Percentiles rank a stretch among this genome's conserved stretches.
Conservation (phyloP, 176 grass and related monocot species). For the Eragrostis curvula region DNA sequence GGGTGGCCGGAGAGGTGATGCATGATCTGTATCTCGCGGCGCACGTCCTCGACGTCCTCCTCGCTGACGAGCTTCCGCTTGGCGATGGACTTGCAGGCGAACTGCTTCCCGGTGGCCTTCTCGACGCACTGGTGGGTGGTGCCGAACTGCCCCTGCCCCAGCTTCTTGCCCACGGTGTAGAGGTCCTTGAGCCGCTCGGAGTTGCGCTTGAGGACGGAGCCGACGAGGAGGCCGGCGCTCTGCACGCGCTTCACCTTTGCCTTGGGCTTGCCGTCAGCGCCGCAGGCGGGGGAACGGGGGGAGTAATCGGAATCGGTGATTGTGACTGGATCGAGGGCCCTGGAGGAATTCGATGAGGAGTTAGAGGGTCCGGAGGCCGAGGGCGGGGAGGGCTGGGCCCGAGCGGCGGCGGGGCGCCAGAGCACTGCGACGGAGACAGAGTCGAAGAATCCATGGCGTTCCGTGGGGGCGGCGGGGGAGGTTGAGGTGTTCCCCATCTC, state of each 20-base stretch:
- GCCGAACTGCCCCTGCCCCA: conserved; percentile 77
- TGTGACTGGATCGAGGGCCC: conserved; percentile 43
- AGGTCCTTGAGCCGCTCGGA: conserved; percentile 66
- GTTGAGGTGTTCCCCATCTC: conserved; percentile 65
- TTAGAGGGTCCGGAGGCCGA: conserved; percentile 8
- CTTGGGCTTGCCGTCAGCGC: conserved; percentile 31
- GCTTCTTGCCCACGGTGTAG: conserved; percentile 60
- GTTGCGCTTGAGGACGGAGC: conserved; percentile 59
- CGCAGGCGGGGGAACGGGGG: background rate
- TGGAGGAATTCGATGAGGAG: conserved; percentile 25
- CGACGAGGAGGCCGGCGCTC: conserved; percentile 67
- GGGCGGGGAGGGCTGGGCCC: conserved; percentile 20
- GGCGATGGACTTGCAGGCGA: conserved; percentile 84
- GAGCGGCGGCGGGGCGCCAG: conserved; percentile 50
- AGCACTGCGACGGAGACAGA: conserved; percentile 54
- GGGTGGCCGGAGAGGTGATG: conserved; percentile 77
- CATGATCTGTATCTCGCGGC: conserved; percentile 89
- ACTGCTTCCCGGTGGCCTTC: conserved; percentile 57
- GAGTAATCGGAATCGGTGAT: conserved; percentile 49
- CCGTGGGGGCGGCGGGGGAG: conserved; percentile 30
- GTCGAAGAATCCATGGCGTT: conserved; percentile 59
- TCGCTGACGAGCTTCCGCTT: conserved; percentile 73
- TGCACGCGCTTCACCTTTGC: conserved; percentile 55
- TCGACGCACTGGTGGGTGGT: conserved; percentile 71
- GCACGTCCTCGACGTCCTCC: conserved; percentile 86